Base-by-base conservation (phyloP, 1,139 yeast genomes). In the Kodamaea sp. region DNA sequence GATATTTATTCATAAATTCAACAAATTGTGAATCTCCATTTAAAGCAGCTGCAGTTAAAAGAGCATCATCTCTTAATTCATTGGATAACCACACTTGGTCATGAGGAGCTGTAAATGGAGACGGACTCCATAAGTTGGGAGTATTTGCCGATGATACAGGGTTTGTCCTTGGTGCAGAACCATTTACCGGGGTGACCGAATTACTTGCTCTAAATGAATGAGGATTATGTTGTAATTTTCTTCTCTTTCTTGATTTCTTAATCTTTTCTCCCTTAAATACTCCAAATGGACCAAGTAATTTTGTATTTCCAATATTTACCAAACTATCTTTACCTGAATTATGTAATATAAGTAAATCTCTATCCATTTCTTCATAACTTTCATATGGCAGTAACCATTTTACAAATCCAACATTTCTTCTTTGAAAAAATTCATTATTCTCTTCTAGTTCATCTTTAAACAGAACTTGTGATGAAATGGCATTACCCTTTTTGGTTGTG, bases 341-440 rank as follows among this genome's bases (percentile, higher is more conserved):
- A 50, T 85, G 86, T 25, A 88, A 63, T 8, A 73, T 63, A 6
- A 79, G 74, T 37, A 89, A 65, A 50, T 85, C 89, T 33, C 70
- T 65, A 55, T 88, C 96, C 81, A 89, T 82, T 31, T 86, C 95
- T 33, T 85, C 89, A 54, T 89, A 87, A 8, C 81, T 77, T 36
- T 75, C 75, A 55, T 87, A 88, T 2, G 76, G 77, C 55, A 67
- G 65, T 37, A 75, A 77, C 61, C 89, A 89, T 38, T 64, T 72
- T 1, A 88, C 96, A 59, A 84, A 84, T 1, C 77, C 90, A n/a
- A 84, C 81, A 42, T 78, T 75, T 47, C 96, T 65, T 50, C 97
- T 65, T 52, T 83, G 86, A 46, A 75, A 78, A 39, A 70, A 75
- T 42, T 73, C 79, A 1, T 66, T 31, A 24, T 39, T 39, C 34